Conservation (phyloP, 2,329 filamentous ascomycete species). For the Aureobasidium sp. region DNA sequence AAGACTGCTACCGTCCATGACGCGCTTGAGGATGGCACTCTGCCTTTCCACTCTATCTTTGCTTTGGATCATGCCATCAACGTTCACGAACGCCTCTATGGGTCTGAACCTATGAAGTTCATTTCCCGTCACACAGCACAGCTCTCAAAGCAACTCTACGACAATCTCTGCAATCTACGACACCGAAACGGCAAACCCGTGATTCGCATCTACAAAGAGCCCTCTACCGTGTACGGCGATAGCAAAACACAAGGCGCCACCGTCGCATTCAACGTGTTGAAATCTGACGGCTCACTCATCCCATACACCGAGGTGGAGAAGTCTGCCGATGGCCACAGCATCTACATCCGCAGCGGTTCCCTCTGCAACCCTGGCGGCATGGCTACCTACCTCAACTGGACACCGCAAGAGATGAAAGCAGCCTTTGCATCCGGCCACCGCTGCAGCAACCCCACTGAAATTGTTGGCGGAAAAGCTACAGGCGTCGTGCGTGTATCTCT, state of each 20-base stretch:
- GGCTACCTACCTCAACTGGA: conserved; percentile 60
- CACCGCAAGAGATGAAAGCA: conserved; percentile 70
- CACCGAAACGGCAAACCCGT: conserved; percentile 62
- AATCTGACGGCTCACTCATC: conserved; percentile 61
- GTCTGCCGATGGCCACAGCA: conserved; percentile 64
- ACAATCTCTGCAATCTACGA: conserved; percentile 48
- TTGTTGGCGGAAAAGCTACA: conserved; percentile 76
- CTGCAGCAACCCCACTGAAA: conserved; percentile 74
- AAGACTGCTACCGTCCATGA: conserved; percentile 69
- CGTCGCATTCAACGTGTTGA: conserved; percentile 73
- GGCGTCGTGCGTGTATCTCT: conserved; percentile 79
- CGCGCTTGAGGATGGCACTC: conserved; percentile 78
- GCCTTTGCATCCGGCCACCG: conserved; percentile 80
- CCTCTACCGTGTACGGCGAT: conserved; percentile 33
- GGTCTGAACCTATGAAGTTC: conserved; percentile 49
- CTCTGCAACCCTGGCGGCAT: conserved; percentile 89
- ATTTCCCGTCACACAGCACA: conserved; percentile 63
- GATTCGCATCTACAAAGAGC: conserved; percentile 55
- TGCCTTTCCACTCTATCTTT: conserved; percentile 84
- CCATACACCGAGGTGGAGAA: conserved; percentile 83
- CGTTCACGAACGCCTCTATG: conserved; percentile 60
- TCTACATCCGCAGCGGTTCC: conserved; percentile 80
- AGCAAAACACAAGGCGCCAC: conserved; percentile 56
- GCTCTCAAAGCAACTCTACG: conserved; percentile 51
- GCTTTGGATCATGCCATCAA: conserved; percentile 68